Evolutionary conservation across 768 basidiomycete genomes (phyloP), one percentile per base, ranked within the genome.

Genomic region (Kwoniella bestiolae): DNA sequence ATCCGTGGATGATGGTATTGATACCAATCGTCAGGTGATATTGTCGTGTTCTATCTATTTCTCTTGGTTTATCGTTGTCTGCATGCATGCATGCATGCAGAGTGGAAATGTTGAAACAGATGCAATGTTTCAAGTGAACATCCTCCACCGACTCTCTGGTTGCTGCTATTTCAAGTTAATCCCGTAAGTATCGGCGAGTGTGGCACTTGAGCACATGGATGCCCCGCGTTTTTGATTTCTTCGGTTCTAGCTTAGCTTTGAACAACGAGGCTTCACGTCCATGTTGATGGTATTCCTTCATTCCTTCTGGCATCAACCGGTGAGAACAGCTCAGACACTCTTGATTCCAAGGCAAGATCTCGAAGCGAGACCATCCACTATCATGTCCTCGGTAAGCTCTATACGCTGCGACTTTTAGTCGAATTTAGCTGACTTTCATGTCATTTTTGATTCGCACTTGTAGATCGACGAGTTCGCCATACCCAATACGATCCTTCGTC

Each of bases 391-490:
- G 26, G 62, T 63, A 34, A 63, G 62, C 53, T 35, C 18, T 11
- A 8, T 21, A 51, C 16, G 7, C 26, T 25, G 41, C 29, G 49
- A 3, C 16, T 34, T 55, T 21, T 6, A 25, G 2, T 29, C 9
- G 38, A 5, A 11, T 44, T 14, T 23, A 59, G 57, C 57, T 59
- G 45, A 59, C 31, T 21, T 28, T 23, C 29, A 12, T 31, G 3
- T 34, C 29, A 16, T 34, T 29, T 25, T n/a, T 55, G 29, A 7
- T 47, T 18, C 11, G 34, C 8, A 41, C 18, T 11, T 3, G 9
- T 41, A 68, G 63, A 34, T 44, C 44, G 73, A 73, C 52, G 69
- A 68, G 21, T 76, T 65, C 50, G 62, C 70, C 8, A 70, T 77
- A 9, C 74, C 76, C 8, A 56, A 53, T 9, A 57, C 68, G 25